phyloP scores from a whole-genome alignment of 2,329 filamentous ascomycete species.

The Cercospora sp. region DNA sequence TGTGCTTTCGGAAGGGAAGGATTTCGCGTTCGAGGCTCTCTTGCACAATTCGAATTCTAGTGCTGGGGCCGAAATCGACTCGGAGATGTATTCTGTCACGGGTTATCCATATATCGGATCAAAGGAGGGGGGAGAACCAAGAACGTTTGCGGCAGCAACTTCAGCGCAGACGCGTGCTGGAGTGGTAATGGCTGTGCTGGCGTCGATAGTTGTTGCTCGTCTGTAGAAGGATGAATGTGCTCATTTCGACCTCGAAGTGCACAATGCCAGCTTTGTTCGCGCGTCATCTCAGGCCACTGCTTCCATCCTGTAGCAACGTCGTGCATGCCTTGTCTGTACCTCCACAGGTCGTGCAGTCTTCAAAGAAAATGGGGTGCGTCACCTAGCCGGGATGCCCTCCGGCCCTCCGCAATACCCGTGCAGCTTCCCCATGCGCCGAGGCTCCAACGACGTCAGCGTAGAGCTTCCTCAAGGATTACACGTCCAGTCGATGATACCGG shows the following conservation, averaged over 20 bases:
- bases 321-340: background rate
- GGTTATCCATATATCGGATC: background rate
- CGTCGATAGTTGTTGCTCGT: background rate
- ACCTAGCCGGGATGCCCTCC: background rate
- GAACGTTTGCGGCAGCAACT: background rate
- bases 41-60: conserved; percentile 2
- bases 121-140: background rate
- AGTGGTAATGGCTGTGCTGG: background rate
- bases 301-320: background rate
- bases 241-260: background rate
- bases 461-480: background rate
- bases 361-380: background rate
- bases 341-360: background rate
- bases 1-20: background rate
- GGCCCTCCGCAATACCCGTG: background rate
- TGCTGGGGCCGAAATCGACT: background rate
- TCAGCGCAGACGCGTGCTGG: background rate
- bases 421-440: conserved; percentile 2
- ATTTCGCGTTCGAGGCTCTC: background rate
- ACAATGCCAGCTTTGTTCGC: background rate
- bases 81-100: background rate
- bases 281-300: background rate
- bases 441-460: conserved; percentile 5
- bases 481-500: background rate
- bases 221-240: background rate